Percentiles rank a stretch among this genome's conserved stretches.
Evolutionary conservation across 2,329 filamentous ascomycete genomes (phyloP).

Genomic region (Ophioceras dolichostomum): DNA sequence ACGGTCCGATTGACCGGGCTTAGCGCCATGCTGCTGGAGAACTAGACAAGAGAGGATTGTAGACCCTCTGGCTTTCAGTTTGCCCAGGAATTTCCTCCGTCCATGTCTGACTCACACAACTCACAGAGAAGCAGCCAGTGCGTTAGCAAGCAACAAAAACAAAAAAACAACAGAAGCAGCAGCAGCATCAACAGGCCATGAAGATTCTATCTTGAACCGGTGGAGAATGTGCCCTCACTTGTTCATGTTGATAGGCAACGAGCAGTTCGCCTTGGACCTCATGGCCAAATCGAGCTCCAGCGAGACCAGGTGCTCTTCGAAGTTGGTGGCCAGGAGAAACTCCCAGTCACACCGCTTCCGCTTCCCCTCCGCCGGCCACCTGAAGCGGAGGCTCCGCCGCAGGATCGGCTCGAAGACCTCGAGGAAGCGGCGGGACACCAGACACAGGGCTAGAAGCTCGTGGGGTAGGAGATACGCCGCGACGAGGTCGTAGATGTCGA

Average conservation of each 20-base stretch:
- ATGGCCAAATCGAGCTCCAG: not conserved
- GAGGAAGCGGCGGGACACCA: not conserved
- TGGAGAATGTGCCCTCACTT: not conserved
- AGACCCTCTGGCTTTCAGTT: too few species aligned
- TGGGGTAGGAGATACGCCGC: not conserved
- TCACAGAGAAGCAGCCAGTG: too few species aligned
- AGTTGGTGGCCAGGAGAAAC: not conserved
- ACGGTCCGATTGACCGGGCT: too few species aligned
- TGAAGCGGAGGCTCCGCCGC: not conserved
- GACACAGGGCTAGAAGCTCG: not conserved
- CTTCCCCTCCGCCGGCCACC: not conserved
- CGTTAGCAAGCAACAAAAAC: too few species aligned
- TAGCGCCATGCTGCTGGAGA: too few species aligned
- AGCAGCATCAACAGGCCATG: too few species aligned
- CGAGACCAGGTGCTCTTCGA: not conserved
- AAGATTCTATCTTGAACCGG: too few species aligned
- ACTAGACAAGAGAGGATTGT: too few species aligned
- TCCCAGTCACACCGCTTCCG: not conserved
- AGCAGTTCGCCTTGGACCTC: not conserved
- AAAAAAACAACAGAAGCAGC: too few species aligned
- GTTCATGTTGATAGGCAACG: not conserved
- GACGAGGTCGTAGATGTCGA: not conserved
- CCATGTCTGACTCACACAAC: too few species aligned
- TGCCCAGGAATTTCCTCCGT: too few species aligned
- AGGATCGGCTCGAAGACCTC: not conserved